Evolutionary conservation across 176 grass and related monocot species (phyloP).

Genomic region (Lolium rigidum): DNA sequence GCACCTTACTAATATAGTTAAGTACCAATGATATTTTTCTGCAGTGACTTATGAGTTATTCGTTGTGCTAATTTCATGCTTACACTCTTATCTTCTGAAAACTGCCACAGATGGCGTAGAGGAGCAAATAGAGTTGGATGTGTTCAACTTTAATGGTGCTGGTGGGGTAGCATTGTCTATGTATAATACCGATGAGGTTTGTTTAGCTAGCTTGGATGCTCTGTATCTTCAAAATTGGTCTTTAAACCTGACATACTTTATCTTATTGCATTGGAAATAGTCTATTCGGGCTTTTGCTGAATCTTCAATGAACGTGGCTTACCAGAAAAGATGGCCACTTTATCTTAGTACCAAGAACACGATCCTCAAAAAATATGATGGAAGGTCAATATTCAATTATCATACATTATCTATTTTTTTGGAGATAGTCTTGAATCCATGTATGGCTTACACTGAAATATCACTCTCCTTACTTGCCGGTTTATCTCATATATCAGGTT

Average conservation of each 20-base stretch:
- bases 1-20: neutral
- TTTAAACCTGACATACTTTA: slow-evolving; percentile 22
- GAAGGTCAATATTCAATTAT: slow-evolving; percentile 57
- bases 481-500: slow-evolving; percentile 58
- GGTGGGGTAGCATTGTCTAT: slow-evolving; percentile 81
- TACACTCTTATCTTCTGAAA: slow-evolving; percentile 31
- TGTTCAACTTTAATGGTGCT: slow-evolving; percentile 73
- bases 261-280: slow-evolving; percentile 53
- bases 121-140: slow-evolving; percentile 70
- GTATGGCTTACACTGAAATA: slow-evolving; percentile 23
- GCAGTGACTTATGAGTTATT: neutral
- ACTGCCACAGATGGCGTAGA: slow-evolving; percentile 61
- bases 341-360: slow-evolving; percentile 99
- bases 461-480: slow-evolving; percentile 1
- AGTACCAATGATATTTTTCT: neutral
- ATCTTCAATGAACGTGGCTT: slow-evolving; percentile 83
- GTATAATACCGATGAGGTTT: slow-evolving; percentile 87
- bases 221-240: neutral
- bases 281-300: slow-evolving; percentile 86
- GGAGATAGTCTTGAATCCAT: slow-evolving; percentile 9
- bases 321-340: slow-evolving; percentile 94
- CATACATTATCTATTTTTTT: slow-evolving; percentile 27
- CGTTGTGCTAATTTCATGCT: slow-evolving; percentile 11
- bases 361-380: slow-evolving; percentile 95
- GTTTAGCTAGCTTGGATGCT: slow-evolving; percentile 23